Evolutionary conservation across 2,329 filamentous ascomycete species (phyloP).

Genomic region (Sarocladium brachiariae): DNA sequence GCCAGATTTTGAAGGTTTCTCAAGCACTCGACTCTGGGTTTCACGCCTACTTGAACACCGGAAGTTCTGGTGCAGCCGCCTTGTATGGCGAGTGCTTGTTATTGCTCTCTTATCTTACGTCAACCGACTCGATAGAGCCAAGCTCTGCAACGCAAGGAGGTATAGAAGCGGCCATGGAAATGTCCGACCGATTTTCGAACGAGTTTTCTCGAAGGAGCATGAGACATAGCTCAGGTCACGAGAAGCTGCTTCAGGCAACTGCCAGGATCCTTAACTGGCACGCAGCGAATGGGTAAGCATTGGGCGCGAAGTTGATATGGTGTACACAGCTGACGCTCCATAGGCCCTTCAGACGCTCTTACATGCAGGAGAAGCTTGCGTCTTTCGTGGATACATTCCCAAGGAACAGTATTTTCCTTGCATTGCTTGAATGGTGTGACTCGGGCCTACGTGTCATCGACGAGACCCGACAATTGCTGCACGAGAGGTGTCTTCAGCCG

Average conservation of each 20-base stretch:
- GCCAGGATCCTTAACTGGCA: constrained; percentile 62
- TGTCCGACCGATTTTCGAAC: constrained; percentile 18
- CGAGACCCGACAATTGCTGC: constrained; percentile 62
- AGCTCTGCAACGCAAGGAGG: constrained; percentile 44
- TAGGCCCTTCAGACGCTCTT: constrained; percentile 60
- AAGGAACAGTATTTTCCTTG: constrained; percentile 67
- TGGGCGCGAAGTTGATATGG: background rate
- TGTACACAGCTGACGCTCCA: constrained; percentile 14
- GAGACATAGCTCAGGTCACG: constrained; percentile 11
- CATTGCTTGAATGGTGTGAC: constrained; percentile 68
- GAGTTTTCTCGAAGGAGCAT: background rate
- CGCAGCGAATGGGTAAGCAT: constrained; percentile 46
- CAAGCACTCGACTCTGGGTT: constrained; percentile 47
- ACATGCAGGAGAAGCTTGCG: constrained; percentile 55
- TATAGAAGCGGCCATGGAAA: constrained; percentile 42
- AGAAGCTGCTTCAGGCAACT: constrained; percentile 57
- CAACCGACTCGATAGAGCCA: constrained; percentile 33
- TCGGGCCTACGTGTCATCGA: constrained; percentile 66
- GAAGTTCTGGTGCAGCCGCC: constrained; percentile 40
- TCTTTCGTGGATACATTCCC: constrained; percentile 61
- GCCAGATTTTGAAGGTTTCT: constrained; percentile 44
- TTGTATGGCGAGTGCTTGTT: constrained; percentile 55
- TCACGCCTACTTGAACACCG: constrained; percentile 48
- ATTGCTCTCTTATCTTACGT: constrained; percentile 60
- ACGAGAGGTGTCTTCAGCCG: constrained; percentile 39